A percentile compares a stretch with the other conserved stretches of the same genome.
phyloP scores from a whole-genome alignment of 768 basidiomycete genomes.

The Leccinum sublutescens region DNA sequence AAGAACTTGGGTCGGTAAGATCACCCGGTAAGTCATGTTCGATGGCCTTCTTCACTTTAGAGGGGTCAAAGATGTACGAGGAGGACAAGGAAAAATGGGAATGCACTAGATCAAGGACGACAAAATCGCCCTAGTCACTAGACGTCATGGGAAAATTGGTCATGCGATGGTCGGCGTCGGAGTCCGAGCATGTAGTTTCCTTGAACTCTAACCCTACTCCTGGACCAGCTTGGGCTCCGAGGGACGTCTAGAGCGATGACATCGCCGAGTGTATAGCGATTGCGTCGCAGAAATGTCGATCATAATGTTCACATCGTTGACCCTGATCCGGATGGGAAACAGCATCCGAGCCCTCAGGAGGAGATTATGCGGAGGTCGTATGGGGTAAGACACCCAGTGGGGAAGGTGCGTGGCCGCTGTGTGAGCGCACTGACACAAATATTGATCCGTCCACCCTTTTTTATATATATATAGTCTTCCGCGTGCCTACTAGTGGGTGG shows the following conservation, averaged over 20 bases:
- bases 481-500: conserved; percentile 41
- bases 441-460: neutral
- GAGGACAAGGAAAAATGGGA: no score
- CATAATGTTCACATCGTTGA: conserved; percentile 7
- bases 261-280: conserved; percentile 16
- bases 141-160: no score
- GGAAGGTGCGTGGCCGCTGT: conserved; percentile 51
- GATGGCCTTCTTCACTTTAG: no score
- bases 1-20: no score
- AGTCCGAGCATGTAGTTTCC: no score
- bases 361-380: conserved; percentile 53
- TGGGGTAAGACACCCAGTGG: conserved; percentile 87
- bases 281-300: conserved; percentile 23
- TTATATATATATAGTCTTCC: neutral
- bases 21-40: no score
- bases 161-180: no score
- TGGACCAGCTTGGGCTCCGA: no score
- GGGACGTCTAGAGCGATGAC: conserved; percentile 14
- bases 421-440: neutral
- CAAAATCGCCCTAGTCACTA: no score
- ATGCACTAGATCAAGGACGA: no score
- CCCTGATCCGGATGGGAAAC: conserved; percentile 12
- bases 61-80: no score
- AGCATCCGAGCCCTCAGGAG: conserved; percentile 11
- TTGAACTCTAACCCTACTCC: no score